Evolutionary conservation across 331 rosid species (phyloP).

Genomic region (Pyracantha coccinea): DNA sequence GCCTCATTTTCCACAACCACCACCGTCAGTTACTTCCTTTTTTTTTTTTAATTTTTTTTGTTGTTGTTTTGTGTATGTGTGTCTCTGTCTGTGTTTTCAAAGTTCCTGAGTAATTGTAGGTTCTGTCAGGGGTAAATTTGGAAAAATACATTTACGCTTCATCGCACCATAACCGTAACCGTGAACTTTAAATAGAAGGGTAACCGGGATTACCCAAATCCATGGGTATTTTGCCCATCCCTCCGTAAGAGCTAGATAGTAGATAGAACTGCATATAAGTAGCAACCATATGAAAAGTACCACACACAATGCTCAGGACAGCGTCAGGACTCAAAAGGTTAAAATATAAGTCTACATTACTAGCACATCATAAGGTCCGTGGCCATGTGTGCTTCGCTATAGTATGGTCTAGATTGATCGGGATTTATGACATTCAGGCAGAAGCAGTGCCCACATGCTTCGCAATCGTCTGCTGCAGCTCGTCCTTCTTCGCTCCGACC

Average conservation of each 20-base stretch:
- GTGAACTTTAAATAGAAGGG: too few relatives aligned
- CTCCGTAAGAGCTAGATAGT: background rate
- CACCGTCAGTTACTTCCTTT: too few relatives aligned
- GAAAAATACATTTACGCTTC: too few relatives aligned
- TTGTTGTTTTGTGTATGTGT: too few relatives aligned
- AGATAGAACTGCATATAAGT: background rate
- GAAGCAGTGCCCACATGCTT: conserved; percentile 43
- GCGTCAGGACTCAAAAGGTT: background rate
- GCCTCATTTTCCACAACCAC: too few relatives aligned
- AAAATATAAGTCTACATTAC: background rate
- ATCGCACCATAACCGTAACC: too few relatives aligned
- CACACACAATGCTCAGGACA: background rate
- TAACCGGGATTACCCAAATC: too few relatives aligned
- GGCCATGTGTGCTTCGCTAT: background rate
- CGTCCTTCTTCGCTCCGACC: conserved; percentile 90
- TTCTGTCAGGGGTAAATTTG: too few relatives aligned
- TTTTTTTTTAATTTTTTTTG: too few relatives aligned
- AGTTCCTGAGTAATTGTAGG: too few relatives aligned
- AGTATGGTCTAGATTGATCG: background rate
- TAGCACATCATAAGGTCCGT: background rate
- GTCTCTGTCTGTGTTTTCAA: too few relatives aligned
- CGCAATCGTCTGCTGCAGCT: conserved; percentile 51
- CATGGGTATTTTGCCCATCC: too few relatives aligned
- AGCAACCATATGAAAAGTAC: background rate
- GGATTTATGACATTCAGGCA: conserved; percentile 3